Evolutionary conservation across 1,284 basidiomycete genomes (phyloP).

Genomic region (Naganishia cerealis): DNA sequence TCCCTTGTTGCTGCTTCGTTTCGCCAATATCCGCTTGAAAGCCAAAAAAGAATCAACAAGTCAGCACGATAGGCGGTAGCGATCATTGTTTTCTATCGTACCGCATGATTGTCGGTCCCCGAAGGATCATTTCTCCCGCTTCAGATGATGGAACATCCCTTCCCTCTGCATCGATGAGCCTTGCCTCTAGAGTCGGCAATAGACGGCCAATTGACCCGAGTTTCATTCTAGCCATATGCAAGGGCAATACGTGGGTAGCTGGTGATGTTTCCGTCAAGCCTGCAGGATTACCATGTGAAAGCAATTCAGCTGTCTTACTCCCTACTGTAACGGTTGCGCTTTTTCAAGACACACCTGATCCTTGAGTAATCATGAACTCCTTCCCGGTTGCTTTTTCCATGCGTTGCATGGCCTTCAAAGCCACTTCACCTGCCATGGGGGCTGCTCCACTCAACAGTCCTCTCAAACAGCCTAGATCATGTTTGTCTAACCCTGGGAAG

Average conservation of each 20-base stretch:
- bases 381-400: slow-evolving; percentile 43
- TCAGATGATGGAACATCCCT: slow-evolving; percentile 58
- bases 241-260: slow-evolving; percentile 49
- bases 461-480: slow-evolving; percentile 66
- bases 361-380: slow-evolving; percentile 31
- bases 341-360: slow-evolving; percentile 28
- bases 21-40: slow-evolving; percentile 59
- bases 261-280: slow-evolving; percentile 58
- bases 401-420: slow-evolving; percentile 57
- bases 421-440: slow-evolving; percentile 68
- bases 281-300: slow-evolving; percentile 46
- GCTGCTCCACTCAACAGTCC: slow-evolving; percentile 76
- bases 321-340: background rate
- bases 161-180: slow-evolving; percentile 61
- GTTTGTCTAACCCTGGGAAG: slow-evolving; percentile 64
- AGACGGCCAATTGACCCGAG: slow-evolving; percentile 69
- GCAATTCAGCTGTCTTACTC: background rate
- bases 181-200: slow-evolving; percentile 73
- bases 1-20: slow-evolving; percentile 66
- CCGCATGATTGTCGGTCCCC: slow-evolving; percentile 78
- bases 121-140: slow-evolving; percentile 76
- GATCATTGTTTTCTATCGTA: slow-evolving; percentile 38
- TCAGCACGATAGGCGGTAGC: background rate
- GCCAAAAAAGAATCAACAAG: background rate
- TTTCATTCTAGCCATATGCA: slow-evolving; percentile 50